These are phyloP conservation scores for Aspergillus puulaauensis DNA, from an alignment of 2,329 filamentous ascomycete species.

Conservation along the genomic window DNA sequence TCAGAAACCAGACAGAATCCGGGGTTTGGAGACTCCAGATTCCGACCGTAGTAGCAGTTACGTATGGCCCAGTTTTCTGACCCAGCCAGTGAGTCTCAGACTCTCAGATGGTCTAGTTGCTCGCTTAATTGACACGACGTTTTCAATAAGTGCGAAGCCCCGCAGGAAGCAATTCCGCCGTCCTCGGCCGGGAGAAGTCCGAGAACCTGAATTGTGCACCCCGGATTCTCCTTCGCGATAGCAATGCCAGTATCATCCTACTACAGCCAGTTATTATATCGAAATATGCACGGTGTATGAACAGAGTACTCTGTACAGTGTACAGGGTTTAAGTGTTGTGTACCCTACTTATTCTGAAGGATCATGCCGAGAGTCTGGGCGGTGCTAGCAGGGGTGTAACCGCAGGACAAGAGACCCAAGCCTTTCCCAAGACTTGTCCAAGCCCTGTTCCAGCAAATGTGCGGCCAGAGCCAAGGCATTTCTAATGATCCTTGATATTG, in stretches of 20 bases:
- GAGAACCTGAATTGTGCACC: too few species aligned
- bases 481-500: conserved; percentile 1
- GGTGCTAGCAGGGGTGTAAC: neutral
- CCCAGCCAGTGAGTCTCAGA: too few species aligned
- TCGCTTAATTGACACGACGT: too few species aligned
- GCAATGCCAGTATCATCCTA: too few species aligned
- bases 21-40: conserved; percentile 20
- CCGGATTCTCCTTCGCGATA: too few species aligned
- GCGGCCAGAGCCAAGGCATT: neutral
- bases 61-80: neutral
- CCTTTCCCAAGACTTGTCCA: neutral
- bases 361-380: neutral
- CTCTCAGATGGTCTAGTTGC: too few species aligned
- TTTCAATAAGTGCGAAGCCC: too few species aligned
- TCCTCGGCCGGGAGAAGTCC: too few species aligned
- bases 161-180: too few species aligned
- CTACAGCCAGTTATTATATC: too few species aligned
- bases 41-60: neutral
- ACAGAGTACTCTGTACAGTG: neutral
- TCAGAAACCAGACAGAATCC: conserved; percentile 6
- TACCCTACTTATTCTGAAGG: neutral
- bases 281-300: too few species aligned
- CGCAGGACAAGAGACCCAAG: conserved; percentile 3
- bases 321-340: neutral
- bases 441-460: neutral